Conservation (phyloP, 257 asterid species). For the Perilla frutescens region DNA sequence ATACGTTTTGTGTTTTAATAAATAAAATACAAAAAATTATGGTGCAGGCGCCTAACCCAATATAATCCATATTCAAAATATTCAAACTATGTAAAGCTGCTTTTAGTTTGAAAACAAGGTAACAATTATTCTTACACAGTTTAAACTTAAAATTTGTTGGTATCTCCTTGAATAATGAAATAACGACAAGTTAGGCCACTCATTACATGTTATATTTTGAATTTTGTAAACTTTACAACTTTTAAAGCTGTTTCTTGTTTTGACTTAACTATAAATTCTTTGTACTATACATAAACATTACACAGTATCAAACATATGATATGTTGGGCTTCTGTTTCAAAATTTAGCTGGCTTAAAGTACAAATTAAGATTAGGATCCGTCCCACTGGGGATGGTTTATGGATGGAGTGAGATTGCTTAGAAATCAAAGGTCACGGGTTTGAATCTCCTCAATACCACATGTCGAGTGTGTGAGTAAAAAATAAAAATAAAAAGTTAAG, state of each 20-base stretch:
- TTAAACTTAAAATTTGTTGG: constrained; percentile 11
- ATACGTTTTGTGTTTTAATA: no score
- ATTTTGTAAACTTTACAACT: constrained; percentile 31
- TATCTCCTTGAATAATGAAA: background rate
- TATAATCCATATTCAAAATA: background rate
- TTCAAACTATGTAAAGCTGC: background rate
- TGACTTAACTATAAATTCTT: constrained; percentile 15
- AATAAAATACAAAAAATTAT: no score
- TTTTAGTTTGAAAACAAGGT: constrained; percentile 21
- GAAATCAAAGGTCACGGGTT: no score
- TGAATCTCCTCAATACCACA: no score
- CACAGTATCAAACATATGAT: constrained; percentile 26
- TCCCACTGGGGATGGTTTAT: no score
- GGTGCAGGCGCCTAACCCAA: background rate
- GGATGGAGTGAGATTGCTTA: no score
- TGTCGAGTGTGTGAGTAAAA: no score
- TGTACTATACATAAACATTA: background rate
- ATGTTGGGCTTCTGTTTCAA: constrained; percentile 12
- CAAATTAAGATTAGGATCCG: background rate
- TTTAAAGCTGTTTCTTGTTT: constrained; percentile 27
- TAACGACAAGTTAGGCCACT: constrained; percentile 28
- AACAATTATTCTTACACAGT: background rate
- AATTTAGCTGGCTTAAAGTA: background rate
- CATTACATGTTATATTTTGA: constrained; percentile 10
- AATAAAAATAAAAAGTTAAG: no score